Conservation (phyloP, 495 filamentous ascomycete genomes). For the Thermothielavioides terrestris region DNA sequence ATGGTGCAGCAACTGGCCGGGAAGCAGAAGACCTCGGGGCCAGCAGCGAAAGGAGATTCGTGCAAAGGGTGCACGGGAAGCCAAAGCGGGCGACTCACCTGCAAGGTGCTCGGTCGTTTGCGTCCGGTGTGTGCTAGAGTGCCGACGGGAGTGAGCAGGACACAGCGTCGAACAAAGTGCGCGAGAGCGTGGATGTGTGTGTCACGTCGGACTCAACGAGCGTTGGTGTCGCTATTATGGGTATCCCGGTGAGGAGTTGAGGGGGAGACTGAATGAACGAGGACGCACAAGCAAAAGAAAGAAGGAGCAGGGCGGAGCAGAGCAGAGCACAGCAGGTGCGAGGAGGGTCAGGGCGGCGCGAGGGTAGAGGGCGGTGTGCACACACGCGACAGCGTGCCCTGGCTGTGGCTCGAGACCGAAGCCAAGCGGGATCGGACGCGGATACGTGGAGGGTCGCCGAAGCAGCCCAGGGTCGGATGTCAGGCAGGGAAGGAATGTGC, state of each 20-base stretch:
- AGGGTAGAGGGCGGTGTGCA: no score
- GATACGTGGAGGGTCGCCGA: no score
- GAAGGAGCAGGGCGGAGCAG: no score
- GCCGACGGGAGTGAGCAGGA: not conserved
- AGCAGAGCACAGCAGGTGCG: not conserved
- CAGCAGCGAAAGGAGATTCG: not conserved
- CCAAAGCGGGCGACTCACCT: constrained; percentile 9
- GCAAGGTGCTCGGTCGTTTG: constrained; percentile 7
- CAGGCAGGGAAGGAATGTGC: no score
- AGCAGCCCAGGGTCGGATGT: no score
- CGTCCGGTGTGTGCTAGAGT: not conserved
- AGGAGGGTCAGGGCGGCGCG: not conserved
- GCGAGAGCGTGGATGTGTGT: not conserved
- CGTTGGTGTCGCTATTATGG: not conserved
- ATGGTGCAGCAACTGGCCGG: constrained; percentile 23
- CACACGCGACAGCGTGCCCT: no score
- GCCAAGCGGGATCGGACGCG: no score
- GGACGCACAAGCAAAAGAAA: not conserved
- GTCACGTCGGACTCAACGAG: not conserved
- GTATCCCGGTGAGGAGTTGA: not conserved
- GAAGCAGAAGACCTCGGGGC: constrained; percentile 10
- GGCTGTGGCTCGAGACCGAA: no score
- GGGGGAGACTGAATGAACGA: not conserved
- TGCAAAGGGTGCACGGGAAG: not conserved
- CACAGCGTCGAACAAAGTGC: not conserved